Base-by-base conservation (phyloP, 208 protist species). In the Trypanosoma grayi region DNA sequence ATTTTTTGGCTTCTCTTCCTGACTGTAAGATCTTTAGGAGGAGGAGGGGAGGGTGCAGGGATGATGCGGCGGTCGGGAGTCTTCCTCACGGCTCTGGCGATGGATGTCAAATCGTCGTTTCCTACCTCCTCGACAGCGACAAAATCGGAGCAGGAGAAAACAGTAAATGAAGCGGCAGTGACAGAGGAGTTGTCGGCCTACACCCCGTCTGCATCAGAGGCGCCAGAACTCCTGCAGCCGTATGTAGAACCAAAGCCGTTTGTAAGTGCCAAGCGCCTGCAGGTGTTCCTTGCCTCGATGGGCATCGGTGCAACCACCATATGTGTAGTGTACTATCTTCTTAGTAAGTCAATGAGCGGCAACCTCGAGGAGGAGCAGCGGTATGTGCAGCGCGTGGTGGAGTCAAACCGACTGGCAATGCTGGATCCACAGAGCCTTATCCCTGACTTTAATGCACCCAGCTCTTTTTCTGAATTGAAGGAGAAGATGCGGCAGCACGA, bases 161-260 rank as follows among this genome's bases (percentile, higher is more conserved):
- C 10, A 14, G 22, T 9, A 40, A 46, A 20, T 48, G 33, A 16
- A 5, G 41, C 16, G 13, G 22, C 9, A 25, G 33, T 20, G 34
- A 37, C 45, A 7, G 58, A 60, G 24, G 28, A 57, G 41, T 8
- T 65, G 11, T 43, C 58, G 9, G 18, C 48, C 2, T 90, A 73
- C 40, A 51, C 64, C 10, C 77, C 81, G 6, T 58, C 82, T 0
- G 79, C 81, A 1, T 79, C 83, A 3, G 82, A 90, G 58, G 76
- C 79, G 4, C 88, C 85, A 1, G 77, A 91, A 59, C 69, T 85
- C 25, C 75, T 94, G 56, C 73, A 85, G 52, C 52, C 81, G 20
- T 90, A 90, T 47, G 81, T 86, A 40, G 77, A 90, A 69, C 85
- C 85, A 36, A 92, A 66, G 66, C 88, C 88, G 18, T 90, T 92